A percentile compares a stretch with the other conserved stretches of the same genome.
Evolutionary conservation across 2,329 filamentous ascomycete species (phyloP).

Genomic region (Xylaria sp.): DNA sequence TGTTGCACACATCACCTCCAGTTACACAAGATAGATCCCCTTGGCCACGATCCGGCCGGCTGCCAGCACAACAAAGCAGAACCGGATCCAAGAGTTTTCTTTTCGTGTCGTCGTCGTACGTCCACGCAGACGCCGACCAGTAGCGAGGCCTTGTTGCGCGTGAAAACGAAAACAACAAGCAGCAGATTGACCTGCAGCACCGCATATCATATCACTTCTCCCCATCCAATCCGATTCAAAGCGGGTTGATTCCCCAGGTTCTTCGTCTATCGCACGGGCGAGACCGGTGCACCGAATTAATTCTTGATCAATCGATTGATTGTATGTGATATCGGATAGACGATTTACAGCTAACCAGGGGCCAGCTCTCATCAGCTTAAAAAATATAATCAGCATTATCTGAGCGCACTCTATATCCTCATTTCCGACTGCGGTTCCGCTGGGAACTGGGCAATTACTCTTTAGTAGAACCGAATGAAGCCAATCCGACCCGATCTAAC

Average conservation of each 20-base stretch:
- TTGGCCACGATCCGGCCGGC: background rate
- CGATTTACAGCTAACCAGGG: background rate
- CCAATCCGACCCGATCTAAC: background rate
- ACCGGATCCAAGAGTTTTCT: constrained; percentile 13
- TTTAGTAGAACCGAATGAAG: background rate
- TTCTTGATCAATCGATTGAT: background rate
- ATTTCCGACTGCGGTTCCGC: background rate
- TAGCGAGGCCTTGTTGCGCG: constrained; percentile 24
- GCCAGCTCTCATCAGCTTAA: background rate
- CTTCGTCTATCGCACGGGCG: background rate
- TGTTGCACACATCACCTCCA: background rate
- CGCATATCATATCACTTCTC: background rate
- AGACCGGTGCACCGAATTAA: background rate
- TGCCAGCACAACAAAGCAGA: background rate
- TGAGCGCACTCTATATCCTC: background rate
- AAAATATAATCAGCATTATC: no score
- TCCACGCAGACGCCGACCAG: constrained; percentile 11
- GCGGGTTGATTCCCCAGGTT: background rate
- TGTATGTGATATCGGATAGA: background rate
- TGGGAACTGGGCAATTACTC: background rate
- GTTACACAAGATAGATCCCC: background rate
- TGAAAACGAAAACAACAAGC: constrained; percentile 23
- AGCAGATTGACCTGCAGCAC: constrained; percentile 16
- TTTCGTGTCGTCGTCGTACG: background rate
- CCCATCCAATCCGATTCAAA: background rate